Evolutionary conservation across 257 asterid species (phyloP).

Genomic region (Catharanthus roseus): DNA sequence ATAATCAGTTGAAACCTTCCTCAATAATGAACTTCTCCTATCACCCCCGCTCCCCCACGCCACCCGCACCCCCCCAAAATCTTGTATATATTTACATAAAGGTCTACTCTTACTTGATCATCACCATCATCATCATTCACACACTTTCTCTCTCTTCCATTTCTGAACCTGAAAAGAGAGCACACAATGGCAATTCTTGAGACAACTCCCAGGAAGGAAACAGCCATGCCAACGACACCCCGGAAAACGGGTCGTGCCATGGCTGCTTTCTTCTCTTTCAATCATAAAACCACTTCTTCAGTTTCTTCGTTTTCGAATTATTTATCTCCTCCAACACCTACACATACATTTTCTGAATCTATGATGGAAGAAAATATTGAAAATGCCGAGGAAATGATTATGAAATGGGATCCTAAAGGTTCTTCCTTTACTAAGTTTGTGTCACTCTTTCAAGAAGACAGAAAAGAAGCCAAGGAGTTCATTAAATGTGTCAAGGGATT

Average conservation of each 20-base stretch:
- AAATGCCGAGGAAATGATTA: conserved; percentile 32
- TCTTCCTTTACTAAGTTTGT: conserved; percentile 30
- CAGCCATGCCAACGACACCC: conserved; percentile 30
- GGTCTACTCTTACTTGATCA: too few species aligned
- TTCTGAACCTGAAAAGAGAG: background rate
- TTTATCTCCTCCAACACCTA: conserved; percentile 22
- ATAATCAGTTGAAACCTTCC: conserved; percentile 1
- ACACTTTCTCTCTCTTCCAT: background rate
- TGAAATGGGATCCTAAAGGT: conserved; percentile 44
- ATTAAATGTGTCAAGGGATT: conserved; percentile 35
- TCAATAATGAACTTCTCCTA: background rate
- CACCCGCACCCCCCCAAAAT: too few species aligned
- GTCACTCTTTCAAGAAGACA: conserved; percentile 44
- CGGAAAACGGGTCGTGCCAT: conserved; percentile 22
- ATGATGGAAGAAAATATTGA: conserved; percentile 45
- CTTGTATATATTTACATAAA: too few species aligned
- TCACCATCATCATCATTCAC: too few species aligned
- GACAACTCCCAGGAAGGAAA: conserved; percentile 18
- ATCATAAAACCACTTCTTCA: too few species aligned
- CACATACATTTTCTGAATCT: conserved; percentile 31
- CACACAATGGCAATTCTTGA: conserved; percentile 40
- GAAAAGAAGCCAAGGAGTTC: conserved; percentile 47
- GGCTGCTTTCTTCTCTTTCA: too few species aligned
- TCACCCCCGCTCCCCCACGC: too few species aligned
- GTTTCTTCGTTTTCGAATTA: conserved; percentile 25